Evolutionary conservation across 768 basidiomycete genomes (phyloP).

Genomic region (Amanita muscaria): DNA sequence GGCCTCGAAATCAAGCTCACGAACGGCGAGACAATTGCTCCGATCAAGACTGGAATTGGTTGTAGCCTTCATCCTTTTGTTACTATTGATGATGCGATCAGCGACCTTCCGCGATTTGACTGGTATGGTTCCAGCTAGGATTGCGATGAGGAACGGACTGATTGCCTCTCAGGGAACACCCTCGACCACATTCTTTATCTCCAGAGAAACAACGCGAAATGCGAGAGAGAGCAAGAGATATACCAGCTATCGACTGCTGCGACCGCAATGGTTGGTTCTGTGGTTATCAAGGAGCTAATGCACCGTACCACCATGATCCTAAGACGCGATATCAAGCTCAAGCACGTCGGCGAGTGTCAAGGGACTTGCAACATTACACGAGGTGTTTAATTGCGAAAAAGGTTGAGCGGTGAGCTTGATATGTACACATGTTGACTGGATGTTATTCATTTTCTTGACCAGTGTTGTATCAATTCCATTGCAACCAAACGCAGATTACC

Average conservation of each 20-base stretch:
- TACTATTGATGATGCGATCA: slow-evolving; percentile 63
- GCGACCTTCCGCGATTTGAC: slow-evolving; percentile 64
- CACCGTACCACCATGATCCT: slow-evolving; percentile 26
- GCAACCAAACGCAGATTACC: slow-evolving; percentile 51
- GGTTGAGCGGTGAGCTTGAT: slow-evolving; percentile 46
- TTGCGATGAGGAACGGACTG: background rate
- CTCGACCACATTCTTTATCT: slow-evolving; percentile 15
- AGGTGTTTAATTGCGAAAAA: slow-evolving; percentile 38
- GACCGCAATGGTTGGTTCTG: slow-evolving; percentile 22
- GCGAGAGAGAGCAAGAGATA: slow-evolving; percentile 13
- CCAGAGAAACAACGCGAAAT: slow-evolving; percentile 13
- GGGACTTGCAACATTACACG: slow-evolving; percentile 63
- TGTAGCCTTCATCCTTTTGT: slow-evolving; percentile 49
- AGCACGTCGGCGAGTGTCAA: slow-evolving; percentile 36
- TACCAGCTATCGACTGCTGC: slow-evolving; percentile 31
- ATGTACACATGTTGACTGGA: background rate
- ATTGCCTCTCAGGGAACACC: slow-evolving; percentile 26
- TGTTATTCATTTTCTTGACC: background rate
- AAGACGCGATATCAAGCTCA: slow-evolving; percentile 36
- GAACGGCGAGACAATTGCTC: slow-evolving; percentile 28
- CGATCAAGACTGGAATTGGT: slow-evolving; percentile 40
- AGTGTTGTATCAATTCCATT: slow-evolving; percentile 60
- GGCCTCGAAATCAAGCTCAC: slow-evolving; percentile 44
- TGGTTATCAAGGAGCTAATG: slow-evolving; percentile 23
- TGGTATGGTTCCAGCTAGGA: slow-evolving; percentile 38